Evolutionary conservation across 352 stramenopile genomes (phyloP), one percentile per base, ranked within the genome.

Genomic region (Lagenidium sp.): DNA sequence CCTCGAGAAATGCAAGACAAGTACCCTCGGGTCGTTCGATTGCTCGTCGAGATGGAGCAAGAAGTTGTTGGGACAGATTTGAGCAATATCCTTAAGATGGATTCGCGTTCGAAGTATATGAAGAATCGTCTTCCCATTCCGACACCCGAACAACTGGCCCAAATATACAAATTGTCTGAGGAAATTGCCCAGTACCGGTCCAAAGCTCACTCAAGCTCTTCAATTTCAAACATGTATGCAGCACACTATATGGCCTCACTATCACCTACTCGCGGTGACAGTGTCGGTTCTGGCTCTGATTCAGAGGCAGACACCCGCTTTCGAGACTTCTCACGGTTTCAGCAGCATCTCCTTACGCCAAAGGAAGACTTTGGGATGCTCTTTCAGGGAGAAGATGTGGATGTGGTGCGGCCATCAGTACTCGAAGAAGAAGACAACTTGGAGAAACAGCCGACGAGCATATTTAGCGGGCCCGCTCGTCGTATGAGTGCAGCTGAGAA

Each of bases 31-130:
- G 79, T 94, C 13, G 77, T 92, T 22, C 72, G 79, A 0, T 52
- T 92, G 13, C 87, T 94, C 70, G 74, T 94, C 10, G 81, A 94
- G 44, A 73, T 94, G 50, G 79, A 94, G 49, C 73, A 82, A 44
- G 74, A 90, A 41, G 79, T 94, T 11, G 77, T 85, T 7, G 79
- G 79, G 15, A 65, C 78, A 2, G 72, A 88, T 36, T 60, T 79
- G 15, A 68, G 68, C 11, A 71, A 62, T 3, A 60, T 91, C n/a
- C 56, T 91, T 4, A 81, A 63, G 20, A 63, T 73, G 23, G 63
- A 76, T 21, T 54, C 59, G 13, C 55, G 58, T 20, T 53, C 72
- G 34, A 46, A 68, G 19, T 59, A 60, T 4, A 59, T 68, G 21
- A 85, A 84, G 39, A 71, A 65, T 20, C 69, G 71, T n/a, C 41